These are phyloP conservation scores for Pisolithus sp. DNA, from an alignment of 768 basidiomycete species.

Conservation along the genomic window DNA sequence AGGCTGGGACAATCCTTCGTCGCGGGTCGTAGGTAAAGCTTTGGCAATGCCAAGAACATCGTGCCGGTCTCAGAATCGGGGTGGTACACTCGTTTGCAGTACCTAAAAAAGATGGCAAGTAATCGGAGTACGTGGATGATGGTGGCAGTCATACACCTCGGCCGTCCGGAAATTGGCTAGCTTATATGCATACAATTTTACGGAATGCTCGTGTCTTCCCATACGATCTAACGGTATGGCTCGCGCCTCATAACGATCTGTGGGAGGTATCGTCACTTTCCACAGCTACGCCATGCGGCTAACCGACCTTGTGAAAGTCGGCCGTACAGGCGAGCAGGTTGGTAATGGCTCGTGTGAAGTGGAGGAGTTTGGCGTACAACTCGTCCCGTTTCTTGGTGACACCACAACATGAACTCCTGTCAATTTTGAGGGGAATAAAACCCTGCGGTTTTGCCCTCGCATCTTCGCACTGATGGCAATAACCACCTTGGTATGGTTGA, in stretches of 20 bases:
- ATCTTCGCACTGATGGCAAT: conserved; percentile 57
- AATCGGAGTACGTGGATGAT: neutral
- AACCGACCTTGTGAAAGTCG: conserved; percentile 73
- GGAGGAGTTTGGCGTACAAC: conserved; percentile 63
- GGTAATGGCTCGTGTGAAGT: conserved; percentile 74
- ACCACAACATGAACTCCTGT: neutral
- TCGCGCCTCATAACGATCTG: conserved; percentile 86
- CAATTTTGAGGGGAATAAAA: too few species aligned
- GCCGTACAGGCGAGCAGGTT: conserved; percentile 74
- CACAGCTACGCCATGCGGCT: neutral
- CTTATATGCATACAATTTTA: conserved; percentile 91
- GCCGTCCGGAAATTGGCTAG: conserved; percentile 80
- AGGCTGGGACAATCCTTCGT: conserved; percentile 46
- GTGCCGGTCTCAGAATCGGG: conserved; percentile 45
- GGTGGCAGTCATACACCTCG: conserved; percentile 61
- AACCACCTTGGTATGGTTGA: too few species aligned
- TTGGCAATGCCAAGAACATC: conserved; percentile 80
- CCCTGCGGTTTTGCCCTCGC: conserved; percentile 50
- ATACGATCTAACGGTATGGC: conserved; percentile 87
- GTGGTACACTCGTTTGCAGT: conserved; percentile 81
- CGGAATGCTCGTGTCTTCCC: conserved; percentile 86
- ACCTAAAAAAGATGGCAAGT: conserved; percentile 42
- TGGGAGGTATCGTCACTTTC: neutral
- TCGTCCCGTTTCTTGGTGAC: conserved; percentile 41
- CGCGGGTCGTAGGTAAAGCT: conserved; percentile 79